Base-by-base conservation (phyloP, 306 rosid genomes). In the Glycine soja region DNA sequence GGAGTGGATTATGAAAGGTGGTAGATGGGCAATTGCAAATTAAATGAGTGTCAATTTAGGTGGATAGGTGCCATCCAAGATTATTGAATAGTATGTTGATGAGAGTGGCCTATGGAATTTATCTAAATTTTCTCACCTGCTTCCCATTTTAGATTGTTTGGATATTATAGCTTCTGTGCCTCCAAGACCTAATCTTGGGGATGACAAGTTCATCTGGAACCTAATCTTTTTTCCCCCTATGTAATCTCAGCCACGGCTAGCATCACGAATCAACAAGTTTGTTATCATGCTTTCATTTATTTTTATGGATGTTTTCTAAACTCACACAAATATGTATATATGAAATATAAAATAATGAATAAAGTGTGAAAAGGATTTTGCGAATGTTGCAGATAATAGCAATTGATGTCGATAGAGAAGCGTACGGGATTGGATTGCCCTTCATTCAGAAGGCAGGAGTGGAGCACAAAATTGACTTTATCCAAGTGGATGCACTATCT, bases 381-480 rank as follows among this genome's bases (percentile, higher is more conserved):
- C 5, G 3, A 54, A 30, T 32, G 68, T 18, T 18, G 0, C 59
- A 91, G 92, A 78, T 90, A 70, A 77, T 52, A 14, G 90, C 85
- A 0, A 78, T 90, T 59, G 93, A 90, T 78, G 30, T 64, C n/a
- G 32, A 90, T 19, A 78, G 76, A 81, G 82, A 82, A 66, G 70
- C 88, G 0, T 90, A 82, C 10, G 86, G 85, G 8, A 47, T n/a
- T 24, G 93, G 93, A 10, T 72, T 88, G 70, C 90, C 87, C 16
- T 82, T 90, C 63, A 84, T 90, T 30, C 57, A 63, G 48, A 86
- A 86, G 64, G 91, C 93, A 4, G 89, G 89, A 65, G 85, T 86
- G 34, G 88, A 82, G 0, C 88, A 84, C 56, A 90, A 90, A 75
- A 66, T 62, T n/a, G 7, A 65, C 50, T 65, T 65, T 65, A 38